These are phyloP conservation scores for Gossypium bickii DNA, from an alignment of 345 rosid species.

Conservation along the genomic window DNA sequence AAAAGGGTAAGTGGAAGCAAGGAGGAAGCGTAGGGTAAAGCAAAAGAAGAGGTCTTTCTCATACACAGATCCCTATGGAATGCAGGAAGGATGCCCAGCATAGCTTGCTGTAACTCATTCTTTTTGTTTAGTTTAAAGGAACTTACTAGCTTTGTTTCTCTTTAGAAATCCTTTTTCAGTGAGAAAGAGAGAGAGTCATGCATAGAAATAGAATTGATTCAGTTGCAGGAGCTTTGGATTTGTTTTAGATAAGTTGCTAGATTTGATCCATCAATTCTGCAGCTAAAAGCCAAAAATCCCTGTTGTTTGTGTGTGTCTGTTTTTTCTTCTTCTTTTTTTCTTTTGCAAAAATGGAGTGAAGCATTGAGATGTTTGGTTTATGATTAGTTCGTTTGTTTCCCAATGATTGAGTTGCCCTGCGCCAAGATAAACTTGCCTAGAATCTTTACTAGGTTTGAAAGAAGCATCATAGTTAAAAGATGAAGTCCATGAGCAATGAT, in stretches of 20 bases:
- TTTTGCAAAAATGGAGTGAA: constrained; percentile 19
- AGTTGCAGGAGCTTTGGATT: constrained; percentile 35
- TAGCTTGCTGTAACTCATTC: constrained; percentile 58
- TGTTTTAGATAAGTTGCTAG: constrained; percentile 34
- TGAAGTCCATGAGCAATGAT: constrained; percentile 65
- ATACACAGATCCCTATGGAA: constrained; percentile 93
- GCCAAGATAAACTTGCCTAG: constrained; percentile 28
- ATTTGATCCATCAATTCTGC: constrained; percentile 36
- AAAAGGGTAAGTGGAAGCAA: not conserved
- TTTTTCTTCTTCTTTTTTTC: not conserved
- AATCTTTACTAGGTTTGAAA: constrained; percentile 15
- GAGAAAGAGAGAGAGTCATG: constrained; percentile 17
- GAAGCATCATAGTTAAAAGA: constrained; percentile 24
- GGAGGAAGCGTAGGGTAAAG: constrained; percentile 35
- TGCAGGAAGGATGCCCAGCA: constrained; percentile 66
- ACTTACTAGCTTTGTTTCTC: constrained; percentile 41
- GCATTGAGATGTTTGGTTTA: constrained; percentile 10
- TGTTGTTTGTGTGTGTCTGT: not conserved
- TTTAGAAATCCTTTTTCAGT: constrained; percentile 31
- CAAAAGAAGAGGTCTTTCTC: constrained; percentile 75
- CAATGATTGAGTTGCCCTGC: constrained; percentile 65
- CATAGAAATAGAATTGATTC: constrained; percentile 33
- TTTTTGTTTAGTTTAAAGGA: constrained; percentile 71
- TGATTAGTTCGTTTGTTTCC: constrained; percentile 39
- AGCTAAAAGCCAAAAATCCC: constrained; percentile 17